A percentile compares a stretch with the other conserved stretches of the same genome.
phyloP scores from a whole-genome alignment of 2,329 filamentous ascomycete species.

The Chaetothyriales sp. region DNA sequence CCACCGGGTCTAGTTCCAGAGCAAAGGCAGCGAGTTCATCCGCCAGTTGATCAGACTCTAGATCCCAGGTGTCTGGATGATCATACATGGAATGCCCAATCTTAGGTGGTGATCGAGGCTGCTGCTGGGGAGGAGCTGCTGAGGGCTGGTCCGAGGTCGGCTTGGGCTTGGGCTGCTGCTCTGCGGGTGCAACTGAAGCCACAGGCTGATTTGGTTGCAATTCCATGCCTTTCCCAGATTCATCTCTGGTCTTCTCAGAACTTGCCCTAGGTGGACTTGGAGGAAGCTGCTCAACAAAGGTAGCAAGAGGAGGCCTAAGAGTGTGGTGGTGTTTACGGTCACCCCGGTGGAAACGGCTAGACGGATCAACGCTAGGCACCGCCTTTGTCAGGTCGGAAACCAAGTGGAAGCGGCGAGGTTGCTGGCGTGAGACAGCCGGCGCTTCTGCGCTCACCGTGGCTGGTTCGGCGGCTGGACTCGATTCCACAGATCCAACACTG shows the following conservation, averaged over 20 bases:
- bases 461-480: neutral
- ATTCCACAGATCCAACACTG: neutral
- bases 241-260: neutral
- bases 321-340: slow-evolving; percentile 1
- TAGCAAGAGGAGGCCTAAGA: slow-evolving; percentile 14
- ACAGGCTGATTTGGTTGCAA: neutral
- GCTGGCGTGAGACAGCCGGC: neutral
- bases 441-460: neutral
- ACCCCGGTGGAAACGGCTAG: slow-evolving; percentile 1
- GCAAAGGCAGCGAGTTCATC: slow-evolving; percentile 29
- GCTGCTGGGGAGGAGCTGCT: slow-evolving; percentile 18
- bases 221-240: slow-evolving; percentile 5
- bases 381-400: neutral
- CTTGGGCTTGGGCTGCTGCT: slow-evolving; percentile 2
- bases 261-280: slow-evolving; percentile 4
- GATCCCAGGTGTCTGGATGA: slow-evolving; percentile 26
- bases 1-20: slow-evolving; percentile 25
- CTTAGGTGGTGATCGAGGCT: slow-evolving; percentile 5
- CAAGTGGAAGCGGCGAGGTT: neutral
- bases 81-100: slow-evolving; percentile 24
- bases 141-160: slow-evolving; percentile 23
- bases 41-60: slow-evolving; percentile 29
- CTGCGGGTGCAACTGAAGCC: neutral
- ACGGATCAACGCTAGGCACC: neutral
- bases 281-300: slow-evolving; percentile 14